Base-by-base conservation (phyloP, 2,329 filamentous ascomycete genomes). In the Botryotinia globosa region DNA sequence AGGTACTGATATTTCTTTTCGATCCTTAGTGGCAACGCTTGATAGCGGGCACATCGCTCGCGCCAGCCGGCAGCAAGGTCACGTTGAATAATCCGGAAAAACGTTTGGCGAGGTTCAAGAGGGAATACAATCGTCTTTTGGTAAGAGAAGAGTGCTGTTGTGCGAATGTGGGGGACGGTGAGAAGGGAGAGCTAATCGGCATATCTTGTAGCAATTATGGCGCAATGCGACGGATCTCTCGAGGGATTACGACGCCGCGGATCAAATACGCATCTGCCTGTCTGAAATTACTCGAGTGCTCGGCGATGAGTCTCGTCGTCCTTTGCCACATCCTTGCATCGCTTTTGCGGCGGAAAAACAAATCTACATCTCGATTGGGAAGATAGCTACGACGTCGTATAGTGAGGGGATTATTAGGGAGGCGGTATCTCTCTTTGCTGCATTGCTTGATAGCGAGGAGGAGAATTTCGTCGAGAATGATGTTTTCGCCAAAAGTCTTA, bases 391-490 rank as follows among this genome's bases (percentile, higher is more conserved):
- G 3, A 91, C 91, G 0, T 94, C 92, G 45, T 91, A 93, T 81
- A 92, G 97, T 81, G 92, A 97, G 78, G 91, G 89, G 80, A 91
- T 98, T 79, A 91, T 98, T 77, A 90, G 91, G 76, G 92, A 95
- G 79, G 92, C 93, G 39, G 92, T 97, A 54, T 85, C 91, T 58
- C 90, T 98, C 80, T 98, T 98, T 82, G 94, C 93, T 73, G 94
- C 94, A 25, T 87, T 99, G 75, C 93, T 98, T 78, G 96, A 99
- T 83, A 96, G 94, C 81, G 96, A 98, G 82, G 94, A 98, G 83
- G 96, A 98, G 80, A 94, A 94, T 51, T 97, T 98, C 79, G 89
- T 98, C 65, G 93, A 97, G 80, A 97, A 92, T 79, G 88, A 91
- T 45, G 87, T 89, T 71, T 99, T 99, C 81, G 94, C 96, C 3